Evolutionary conservation across 371 early-diverging fungal species (phyloP).

Genomic region (Phascolomyces articulosus): DNA sequence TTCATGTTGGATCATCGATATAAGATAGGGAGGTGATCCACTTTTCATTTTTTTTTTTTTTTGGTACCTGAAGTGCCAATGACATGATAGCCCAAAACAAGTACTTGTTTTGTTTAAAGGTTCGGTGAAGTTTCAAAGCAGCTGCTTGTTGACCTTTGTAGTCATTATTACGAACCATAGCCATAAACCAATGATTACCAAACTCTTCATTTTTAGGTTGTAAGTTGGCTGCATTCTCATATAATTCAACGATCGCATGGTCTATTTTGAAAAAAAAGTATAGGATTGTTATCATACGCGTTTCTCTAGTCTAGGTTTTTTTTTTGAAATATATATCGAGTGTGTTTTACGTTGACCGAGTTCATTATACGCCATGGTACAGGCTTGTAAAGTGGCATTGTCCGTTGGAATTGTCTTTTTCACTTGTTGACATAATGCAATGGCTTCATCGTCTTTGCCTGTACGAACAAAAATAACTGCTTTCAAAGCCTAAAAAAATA

Average conservation of each 20-base stretch:
- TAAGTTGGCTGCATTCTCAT: conserved; percentile 68
- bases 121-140: conserved; percentile 82
- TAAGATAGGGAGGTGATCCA: neutral
- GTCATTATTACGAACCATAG: conserved; percentile 73
- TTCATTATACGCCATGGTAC: conserved; percentile 70
- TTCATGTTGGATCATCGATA: no score
- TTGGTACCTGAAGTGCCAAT: conserved; percentile 68
- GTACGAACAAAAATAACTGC: conserved; percentile 73
- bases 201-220: conserved; percentile 77
- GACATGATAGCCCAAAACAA: conserved; percentile 90
- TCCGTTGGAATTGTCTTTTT: conserved; percentile 71
- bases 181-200: conserved; percentile 85
- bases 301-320: neutral
- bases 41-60: no score
- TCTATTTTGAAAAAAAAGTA: conserved; percentile 34
- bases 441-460: conserved; percentile 72
- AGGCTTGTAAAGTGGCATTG: conserved; percentile 73
- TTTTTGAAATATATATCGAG: neutral
- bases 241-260: conserved; percentile 70
- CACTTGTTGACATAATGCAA: conserved; percentile 72
- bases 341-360: conserved; percentile 57
- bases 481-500: conserved; percentile 73
- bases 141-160: conserved; percentile 82
- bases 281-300: neutral
- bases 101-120: conserved; percentile 77